Evolutionary conservation across 441 rosid genomes (phyloP).

Genomic region (Cnidoscolus chayamansa): DNA sequence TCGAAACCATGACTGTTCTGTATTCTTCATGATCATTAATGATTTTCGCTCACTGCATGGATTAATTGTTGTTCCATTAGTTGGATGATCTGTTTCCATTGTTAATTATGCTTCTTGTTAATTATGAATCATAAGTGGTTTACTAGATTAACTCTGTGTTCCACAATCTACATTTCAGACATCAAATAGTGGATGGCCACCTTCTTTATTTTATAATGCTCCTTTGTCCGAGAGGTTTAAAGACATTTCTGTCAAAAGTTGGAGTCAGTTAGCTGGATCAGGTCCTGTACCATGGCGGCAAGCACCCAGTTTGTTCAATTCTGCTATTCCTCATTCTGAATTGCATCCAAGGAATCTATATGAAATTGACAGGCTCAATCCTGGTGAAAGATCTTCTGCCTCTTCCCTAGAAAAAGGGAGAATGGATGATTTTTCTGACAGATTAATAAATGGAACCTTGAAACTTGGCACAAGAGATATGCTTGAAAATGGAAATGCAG

Average conservation of each 20-base stretch:
- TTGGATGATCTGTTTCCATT: constrained; percentile 4
- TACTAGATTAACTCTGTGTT: constrained; percentile 16
- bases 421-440: constrained; percentile 57
- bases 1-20: not conserved
- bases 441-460: constrained; percentile 51
- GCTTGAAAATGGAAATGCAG: constrained; percentile 60
- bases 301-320: constrained; percentile 65
- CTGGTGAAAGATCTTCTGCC: constrained; percentile 41
- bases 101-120: constrained; percentile 6
- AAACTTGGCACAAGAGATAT: constrained; percentile 44
- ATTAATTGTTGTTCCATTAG: not conserved
- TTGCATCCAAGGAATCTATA: constrained; percentile 43
- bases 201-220: constrained; percentile 44
- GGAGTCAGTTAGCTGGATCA: constrained; percentile 68
- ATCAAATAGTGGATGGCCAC: constrained; percentile 48
- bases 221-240: constrained; percentile 54
- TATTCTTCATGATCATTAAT: constrained; percentile 1
- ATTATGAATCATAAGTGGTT: constrained; percentile 9
- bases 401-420: constrained; percentile 53
- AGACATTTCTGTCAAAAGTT: constrained; percentile 52
- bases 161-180: constrained; percentile 44
- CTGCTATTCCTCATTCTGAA: constrained; percentile 62
- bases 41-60: constrained; percentile 7
- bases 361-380: constrained; percentile 53
- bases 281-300: constrained; percentile 81